These are phyloP conservation scores for Syzygium aromaticum DNA, from an alignment of 345 rosid genomes.

Conservation along the genomic window DNA sequence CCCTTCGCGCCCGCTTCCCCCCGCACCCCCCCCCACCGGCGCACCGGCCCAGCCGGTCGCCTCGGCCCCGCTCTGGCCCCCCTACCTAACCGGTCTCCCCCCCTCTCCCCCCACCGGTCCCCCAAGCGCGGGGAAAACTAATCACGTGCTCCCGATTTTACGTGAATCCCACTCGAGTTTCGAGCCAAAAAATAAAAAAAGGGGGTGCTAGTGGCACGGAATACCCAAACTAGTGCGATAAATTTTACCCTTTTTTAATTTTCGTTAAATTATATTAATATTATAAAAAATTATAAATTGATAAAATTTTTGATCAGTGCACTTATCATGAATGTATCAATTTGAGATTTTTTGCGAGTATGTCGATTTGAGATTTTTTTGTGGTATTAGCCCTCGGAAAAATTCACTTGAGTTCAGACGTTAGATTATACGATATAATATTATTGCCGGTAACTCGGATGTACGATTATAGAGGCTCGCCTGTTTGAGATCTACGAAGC, in stretches of 20 bases:
- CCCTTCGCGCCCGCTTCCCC: conserved; percentile 9
- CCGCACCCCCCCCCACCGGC: conserved; percentile 11
- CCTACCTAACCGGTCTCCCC: conserved; percentile 15
- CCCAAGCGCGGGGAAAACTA: background rate
- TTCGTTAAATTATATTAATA: too few species aligned
- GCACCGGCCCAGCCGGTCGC: conserved; percentile 35
- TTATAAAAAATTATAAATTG: too few species aligned
- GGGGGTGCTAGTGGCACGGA: too few species aligned
- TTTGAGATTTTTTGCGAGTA: accelerated
- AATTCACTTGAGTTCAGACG: too few species aligned
- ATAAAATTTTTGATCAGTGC: too few species aligned
- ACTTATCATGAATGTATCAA: accelerated
- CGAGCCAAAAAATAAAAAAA: background rate
- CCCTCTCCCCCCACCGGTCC: conserved; percentile 19
- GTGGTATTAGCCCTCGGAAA: too few species aligned
- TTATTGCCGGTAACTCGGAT: background rate
- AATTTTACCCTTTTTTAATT: too few species aligned
- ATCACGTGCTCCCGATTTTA: background rate
- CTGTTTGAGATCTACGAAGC: too few species aligned
- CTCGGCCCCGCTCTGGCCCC: background rate
- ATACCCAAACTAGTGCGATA: too few species aligned
- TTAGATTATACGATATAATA: too few species aligned
- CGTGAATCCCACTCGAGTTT: background rate
- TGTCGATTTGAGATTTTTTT: too few species aligned
- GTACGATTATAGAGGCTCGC: background rate